Evolutionary conservation across 805 yeast genomes (phyloP).

Genomic region (Zygoascus tannicola): DNA sequence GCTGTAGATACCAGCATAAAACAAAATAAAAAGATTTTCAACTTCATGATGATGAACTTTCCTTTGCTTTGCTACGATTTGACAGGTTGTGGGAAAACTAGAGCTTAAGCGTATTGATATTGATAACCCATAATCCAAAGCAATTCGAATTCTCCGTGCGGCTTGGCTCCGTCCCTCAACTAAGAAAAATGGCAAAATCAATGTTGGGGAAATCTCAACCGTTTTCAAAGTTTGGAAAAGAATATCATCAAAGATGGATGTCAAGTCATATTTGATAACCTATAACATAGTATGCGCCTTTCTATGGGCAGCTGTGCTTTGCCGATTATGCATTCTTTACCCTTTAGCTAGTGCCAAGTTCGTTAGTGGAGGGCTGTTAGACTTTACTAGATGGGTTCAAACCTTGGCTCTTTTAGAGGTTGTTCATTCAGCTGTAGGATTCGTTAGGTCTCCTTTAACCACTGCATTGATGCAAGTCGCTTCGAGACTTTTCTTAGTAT

Average conservation of each 20-base stretch:
- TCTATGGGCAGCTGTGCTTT: conserved; percentile 45
- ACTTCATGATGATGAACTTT: background rate
- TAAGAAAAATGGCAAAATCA: too few species aligned
- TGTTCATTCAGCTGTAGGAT: conserved; percentile 64
- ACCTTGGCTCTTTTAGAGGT: conserved; percentile 74
- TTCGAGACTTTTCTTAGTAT: conserved; percentile 71
- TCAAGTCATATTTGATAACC: conserved; percentile 29
- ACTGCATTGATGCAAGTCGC: conserved; percentile 84
- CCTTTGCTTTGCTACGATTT: too few species aligned
- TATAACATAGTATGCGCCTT: conserved; percentile 48
- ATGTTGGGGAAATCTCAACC: too few species aligned
- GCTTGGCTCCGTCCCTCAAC: too few species aligned
- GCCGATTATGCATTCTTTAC: conserved; percentile 34
- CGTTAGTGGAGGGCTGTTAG: conserved; percentile 50
- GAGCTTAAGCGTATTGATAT: too few species aligned
- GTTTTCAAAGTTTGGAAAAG: too few species aligned
- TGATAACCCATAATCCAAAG: too few species aligned
- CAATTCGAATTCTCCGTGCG: too few species aligned
- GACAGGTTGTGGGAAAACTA: too few species aligned
- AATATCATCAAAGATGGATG: conserved; percentile 2
- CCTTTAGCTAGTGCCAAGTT: conserved; percentile 52
- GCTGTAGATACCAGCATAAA: background rate
- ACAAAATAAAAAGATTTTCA: background rate
- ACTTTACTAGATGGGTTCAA: conserved; percentile 59
- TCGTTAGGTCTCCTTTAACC: conserved; percentile 73